Evolutionary conservation across 148 eudicot species (phyloP), one percentile per base, ranked within the genome.

Genomic region (Silene latifolia): DNA sequence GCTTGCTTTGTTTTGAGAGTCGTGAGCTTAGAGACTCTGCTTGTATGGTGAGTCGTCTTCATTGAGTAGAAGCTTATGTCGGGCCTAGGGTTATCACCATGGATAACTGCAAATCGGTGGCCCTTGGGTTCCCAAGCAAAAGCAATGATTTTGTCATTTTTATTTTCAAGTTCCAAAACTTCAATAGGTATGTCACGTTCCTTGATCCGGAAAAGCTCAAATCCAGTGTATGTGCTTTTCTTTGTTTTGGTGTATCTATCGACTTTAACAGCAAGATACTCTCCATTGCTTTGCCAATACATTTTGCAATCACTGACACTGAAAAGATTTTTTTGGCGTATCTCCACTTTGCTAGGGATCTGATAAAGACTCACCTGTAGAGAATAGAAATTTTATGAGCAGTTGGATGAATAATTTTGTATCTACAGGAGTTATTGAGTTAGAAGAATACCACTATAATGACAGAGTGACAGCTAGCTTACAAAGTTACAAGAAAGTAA

Each of bases 61-160:
- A 93, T 90, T 0, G 97, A 80, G 79, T 88, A 93, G 79, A 93
- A 91, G 71, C 97, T 91, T 67, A 93, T 75, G 77, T 91, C 98
- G 21, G 97, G 97, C 87, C 89, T 88, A 9, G 95, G 97, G 81
- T 82, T 81, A 72, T 93, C 98, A 54, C 97, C 97, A 76, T 93
- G 98, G 63, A 93, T 88, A 74, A 93, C 90, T 3, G 93, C 97
- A 82, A 93, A 93, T 61, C 97, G 85, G 74, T 93, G 98, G 65
- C 97, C 98, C 81, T 93, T 93, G 73, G 98, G 97, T 80, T 93
- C 98, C 98, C 98, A 93, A 48, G 98, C 98, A 88, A 93, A 93
- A 42, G 98, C 89, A 83, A 93, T 87, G 66, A 93, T 90, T 82
- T 91, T 93, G 73, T 93, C 97, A 75, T 91, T 93, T 76, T 93